phyloP scores from a whole-genome alignment of 495 filamentous ascomycete species.

The Aspergillus homomorphus region DNA sequence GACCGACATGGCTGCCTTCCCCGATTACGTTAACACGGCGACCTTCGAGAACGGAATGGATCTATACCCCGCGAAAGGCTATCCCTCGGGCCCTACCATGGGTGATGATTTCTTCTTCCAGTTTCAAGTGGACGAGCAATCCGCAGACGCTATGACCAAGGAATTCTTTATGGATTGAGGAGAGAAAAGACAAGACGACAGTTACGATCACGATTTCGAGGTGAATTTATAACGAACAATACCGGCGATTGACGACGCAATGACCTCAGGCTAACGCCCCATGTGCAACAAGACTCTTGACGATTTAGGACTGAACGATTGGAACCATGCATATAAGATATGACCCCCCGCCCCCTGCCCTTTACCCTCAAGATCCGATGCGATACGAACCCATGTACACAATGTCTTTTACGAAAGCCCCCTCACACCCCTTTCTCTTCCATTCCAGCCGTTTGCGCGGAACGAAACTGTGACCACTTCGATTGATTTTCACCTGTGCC shows the following conservation, averaged over 20 bases:
- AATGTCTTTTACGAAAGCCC: background rate
- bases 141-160: conserved; percentile 23
- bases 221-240: conserved; percentile 4
- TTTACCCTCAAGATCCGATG: conserved; percentile 5
- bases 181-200: conserved; percentile 3
- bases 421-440: background rate
- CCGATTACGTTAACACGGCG: conserved; percentile 32
- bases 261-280: conserved; percentile 17
- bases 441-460: background rate
- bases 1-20: conserved; percentile 30
- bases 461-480: too few relatives aligned
- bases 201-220: conserved; percentile 2
- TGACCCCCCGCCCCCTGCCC: conserved; percentile 7
- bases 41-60: conserved; percentile 34
- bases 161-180: conserved; percentile 26
- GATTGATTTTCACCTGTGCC: background rate
- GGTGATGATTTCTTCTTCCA: conserved; percentile 41
- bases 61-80: conserved; percentile 37
- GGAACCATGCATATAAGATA: conserved; percentile 24
- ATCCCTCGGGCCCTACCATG: conserved; percentile 26
- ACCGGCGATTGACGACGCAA: conserved; percentile 16
- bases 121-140: conserved; percentile 31
- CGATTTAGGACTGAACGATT: conserved; percentile 22
- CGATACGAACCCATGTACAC: conserved; percentile 25
- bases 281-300: conserved; percentile 19